Evolutionary conservation across 306 rosid genomes (phyloP).

Genomic region (Vigna mungo): DNA sequence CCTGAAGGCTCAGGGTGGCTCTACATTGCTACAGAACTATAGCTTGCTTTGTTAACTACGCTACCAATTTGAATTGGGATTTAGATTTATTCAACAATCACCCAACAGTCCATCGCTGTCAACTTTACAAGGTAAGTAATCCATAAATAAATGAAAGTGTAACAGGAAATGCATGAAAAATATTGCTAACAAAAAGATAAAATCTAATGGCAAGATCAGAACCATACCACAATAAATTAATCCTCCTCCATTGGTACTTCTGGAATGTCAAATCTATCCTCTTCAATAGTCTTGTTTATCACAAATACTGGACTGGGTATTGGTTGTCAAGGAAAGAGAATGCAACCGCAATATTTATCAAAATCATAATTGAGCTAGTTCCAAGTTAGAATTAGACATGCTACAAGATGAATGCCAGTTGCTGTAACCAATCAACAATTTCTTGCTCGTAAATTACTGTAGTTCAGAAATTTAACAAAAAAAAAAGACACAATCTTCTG

Average conservation of each 20-base stretch:
- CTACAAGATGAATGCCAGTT: not conserved
- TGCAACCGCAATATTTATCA: slow-evolving; percentile 24
- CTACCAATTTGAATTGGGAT: not conserved
- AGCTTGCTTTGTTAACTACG: not conserved
- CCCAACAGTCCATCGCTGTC: not conserved
- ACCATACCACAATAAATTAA: slow-evolving; percentile 54
- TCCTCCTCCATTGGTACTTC: slow-evolving; percentile 92
- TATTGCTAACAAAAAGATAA: slow-evolving; percentile 12
- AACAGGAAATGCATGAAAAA: slow-evolving; percentile 6
- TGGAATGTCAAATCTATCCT: slow-evolving; percentile 85
- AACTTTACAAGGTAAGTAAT: not conserved
- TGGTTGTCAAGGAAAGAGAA: slow-evolving; percentile 49
- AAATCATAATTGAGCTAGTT: not conserved
- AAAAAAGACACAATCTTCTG: not conserved
- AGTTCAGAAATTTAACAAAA: not conserved
- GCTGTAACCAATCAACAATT: slow-evolving; percentile 2
- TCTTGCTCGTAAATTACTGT: not conserved
- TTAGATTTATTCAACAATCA: not conserved
- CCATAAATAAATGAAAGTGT: not conserved
- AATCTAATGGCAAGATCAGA: slow-evolving; percentile 28
- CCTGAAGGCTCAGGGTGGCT: not conserved
- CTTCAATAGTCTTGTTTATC: slow-evolving; percentile 76
- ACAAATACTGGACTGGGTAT: slow-evolving; percentile 59
- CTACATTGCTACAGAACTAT: not conserved
- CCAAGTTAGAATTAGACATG: slow-evolving; percentile 4